Conservation (phyloP, 257 asterid species). For the Solanum tarapatanum region DNA sequence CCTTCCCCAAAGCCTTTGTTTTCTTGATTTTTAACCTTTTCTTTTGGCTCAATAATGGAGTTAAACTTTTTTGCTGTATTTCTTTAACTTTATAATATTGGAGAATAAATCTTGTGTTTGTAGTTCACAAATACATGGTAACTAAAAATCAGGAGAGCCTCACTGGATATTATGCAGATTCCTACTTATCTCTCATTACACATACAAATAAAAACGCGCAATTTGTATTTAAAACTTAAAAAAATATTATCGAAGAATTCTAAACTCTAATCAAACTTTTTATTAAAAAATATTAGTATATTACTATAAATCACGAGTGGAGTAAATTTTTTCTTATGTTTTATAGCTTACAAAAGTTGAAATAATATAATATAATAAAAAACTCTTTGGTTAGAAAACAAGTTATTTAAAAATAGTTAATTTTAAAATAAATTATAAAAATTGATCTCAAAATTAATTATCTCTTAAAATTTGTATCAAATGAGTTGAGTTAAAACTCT, state of each 20-base stretch:
- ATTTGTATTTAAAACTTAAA: neutral
- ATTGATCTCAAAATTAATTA: too few relatives aligned
- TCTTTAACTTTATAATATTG: neutral
- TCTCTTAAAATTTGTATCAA: neutral
- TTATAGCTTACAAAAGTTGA: neutral
- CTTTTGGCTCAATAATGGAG: neutral
- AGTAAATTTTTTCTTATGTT: neutral
- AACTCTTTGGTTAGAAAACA: too few relatives aligned
- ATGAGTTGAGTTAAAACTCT: neutral
- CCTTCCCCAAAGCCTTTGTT: neutral
- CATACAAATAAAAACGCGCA: neutral
- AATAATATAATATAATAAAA: neutral
- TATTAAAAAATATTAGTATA: too few relatives aligned
- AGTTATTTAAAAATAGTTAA: too few relatives aligned
- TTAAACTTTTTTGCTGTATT: neutral
- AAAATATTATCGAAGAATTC: too few relatives aligned
- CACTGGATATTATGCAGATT: neutral
- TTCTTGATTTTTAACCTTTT: neutral
- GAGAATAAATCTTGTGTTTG: slow-evolving; percentile 2
- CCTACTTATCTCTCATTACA: neutral
- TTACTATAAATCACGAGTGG: neutral
- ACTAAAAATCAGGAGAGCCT: neutral
- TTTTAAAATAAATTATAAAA: too few relatives aligned
- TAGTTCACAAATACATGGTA: neutral
- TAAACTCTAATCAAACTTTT: neutral